Percentiles rank a stretch among this genome's conserved stretches.
Evolutionary conservation across 805 yeast species (phyloP).

Genomic region (Candida xyloterini): DNA sequence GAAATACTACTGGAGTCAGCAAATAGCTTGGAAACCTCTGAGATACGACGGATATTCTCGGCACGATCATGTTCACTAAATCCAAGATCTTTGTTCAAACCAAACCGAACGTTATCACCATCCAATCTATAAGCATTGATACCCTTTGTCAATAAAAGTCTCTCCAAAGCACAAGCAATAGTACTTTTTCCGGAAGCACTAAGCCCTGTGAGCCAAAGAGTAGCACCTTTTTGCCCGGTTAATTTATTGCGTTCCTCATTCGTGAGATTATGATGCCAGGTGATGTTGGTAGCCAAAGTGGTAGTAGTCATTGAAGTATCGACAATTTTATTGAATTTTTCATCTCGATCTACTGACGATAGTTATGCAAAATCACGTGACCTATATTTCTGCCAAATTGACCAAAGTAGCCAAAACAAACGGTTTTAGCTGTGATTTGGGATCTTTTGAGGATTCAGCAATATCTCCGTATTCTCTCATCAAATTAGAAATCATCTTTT

Average conservation of each 20-base stretch:
- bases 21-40: conserved; percentile 91
- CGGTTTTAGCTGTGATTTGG: conserved; percentile 1
- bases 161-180: conserved; percentile 92
- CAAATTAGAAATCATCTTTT: conserved; percentile 20
- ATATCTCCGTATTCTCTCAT: conserved; percentile 34
- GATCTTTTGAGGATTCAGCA: conserved; percentile 18
- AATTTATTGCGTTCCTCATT: conserved; percentile 73
- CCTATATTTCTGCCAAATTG: conserved; percentile 3
- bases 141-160: conserved; percentile 65
- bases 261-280: conserved; percentile 92
- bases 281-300: conserved; percentile 69
- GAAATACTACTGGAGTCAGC: conserved; percentile 90
- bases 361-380: conserved; percentile 7
- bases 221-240: conserved; percentile 80
- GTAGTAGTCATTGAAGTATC: conserved; percentile 63
- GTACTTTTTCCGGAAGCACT: conserved; percentile 96
- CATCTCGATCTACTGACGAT: not conserved
- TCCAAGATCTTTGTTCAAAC: conserved; percentile 91
- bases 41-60: conserved; percentile 91
- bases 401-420: conserved; percentile 1
- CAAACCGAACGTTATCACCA: conserved; percentile 93
- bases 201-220: conserved; percentile 93
- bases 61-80: conserved; percentile 88
- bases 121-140: conserved; percentile 83
- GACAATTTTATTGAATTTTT: no score